Evolutionary conservation across 345 rosid genomes (phyloP).

Genomic region (Acer saccharum): DNA sequence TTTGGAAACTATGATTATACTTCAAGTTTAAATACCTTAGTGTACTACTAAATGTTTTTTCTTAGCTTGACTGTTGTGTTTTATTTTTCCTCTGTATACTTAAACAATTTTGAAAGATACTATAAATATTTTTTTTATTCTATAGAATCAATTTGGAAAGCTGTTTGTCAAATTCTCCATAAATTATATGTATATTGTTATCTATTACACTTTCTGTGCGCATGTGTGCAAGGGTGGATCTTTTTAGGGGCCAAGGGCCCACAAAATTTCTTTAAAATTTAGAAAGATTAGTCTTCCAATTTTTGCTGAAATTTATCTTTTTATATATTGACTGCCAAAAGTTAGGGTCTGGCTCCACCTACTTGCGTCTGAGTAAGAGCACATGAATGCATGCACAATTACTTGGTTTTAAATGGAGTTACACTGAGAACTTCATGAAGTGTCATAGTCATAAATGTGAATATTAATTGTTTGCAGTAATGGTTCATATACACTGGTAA

Average conservation of each 20-base stretch:
- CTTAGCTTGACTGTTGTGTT: not conserved
- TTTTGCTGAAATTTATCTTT: not conserved
- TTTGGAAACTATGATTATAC: not conserved
- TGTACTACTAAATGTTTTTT: too few relatives aligned
- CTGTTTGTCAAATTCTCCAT: not conserved
- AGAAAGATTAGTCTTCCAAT: not conserved
- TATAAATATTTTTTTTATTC: not conserved
- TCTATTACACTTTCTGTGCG: not conserved
- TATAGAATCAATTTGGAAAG: not conserved
- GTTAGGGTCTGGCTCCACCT: not conserved
- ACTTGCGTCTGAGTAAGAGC: not conserved
- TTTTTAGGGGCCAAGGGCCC: not conserved
- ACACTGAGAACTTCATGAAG: not conserved
- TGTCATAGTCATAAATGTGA: not conserved
- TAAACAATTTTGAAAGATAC: not conserved
- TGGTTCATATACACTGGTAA: not conserved
- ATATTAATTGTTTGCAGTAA: not conserved
- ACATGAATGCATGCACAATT: not conserved
- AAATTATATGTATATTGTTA: not conserved
- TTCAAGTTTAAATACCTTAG: not conserved
- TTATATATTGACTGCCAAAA: not conserved
- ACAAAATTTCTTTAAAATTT: not conserved
- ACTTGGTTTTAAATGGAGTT: not conserved
- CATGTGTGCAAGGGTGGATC: not conserved
- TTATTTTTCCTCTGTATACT: not conserved